These are phyloP conservation scores for Diaporthe sp. DNA, from an alignment of 2,329 filamentous ascomycete species.

Conservation along the genomic window DNA sequence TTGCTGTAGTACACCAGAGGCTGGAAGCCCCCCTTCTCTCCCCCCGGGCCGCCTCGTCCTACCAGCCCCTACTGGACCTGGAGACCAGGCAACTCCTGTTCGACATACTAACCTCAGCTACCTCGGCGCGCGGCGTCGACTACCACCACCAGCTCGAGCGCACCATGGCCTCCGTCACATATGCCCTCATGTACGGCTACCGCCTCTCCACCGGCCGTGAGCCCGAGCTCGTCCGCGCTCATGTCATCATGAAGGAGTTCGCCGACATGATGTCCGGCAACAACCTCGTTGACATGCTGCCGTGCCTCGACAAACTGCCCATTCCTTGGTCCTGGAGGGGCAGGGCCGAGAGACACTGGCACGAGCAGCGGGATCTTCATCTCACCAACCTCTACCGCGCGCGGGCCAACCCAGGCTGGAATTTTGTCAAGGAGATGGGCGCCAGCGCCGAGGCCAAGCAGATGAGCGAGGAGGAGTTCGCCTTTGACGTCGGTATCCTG, in stretches of 20 bases:
- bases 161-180: constrained; percentile 6
- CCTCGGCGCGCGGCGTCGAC: not conserved
- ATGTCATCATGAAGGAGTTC: constrained; percentile 27
- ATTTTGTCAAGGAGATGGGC: constrained; percentile 28
- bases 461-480: constrained; percentile 29
- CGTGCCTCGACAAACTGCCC: constrained; percentile 8
- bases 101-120: not conserved
- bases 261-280: constrained; percentile 24
- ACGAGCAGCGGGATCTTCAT: constrained; percentile 28
- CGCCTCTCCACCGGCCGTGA: constrained; percentile 23
- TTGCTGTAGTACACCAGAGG: constrained; percentile 26
- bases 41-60: constrained; percentile 9
- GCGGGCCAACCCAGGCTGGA: constrained; percentile 13
- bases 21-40: constrained; percentile 25
- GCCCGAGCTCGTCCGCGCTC: constrained; percentile 20
- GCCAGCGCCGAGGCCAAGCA: constrained; percentile 12
- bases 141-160: constrained; percentile 23
- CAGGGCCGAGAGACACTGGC: constrained; percentile 17
- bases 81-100: constrained; percentile 26
- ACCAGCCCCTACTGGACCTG: constrained; percentile 19
- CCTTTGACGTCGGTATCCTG: constrained; percentile 21
- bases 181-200: constrained; percentile 28
- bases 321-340: constrained; percentile 22
- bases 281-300: constrained; percentile 25
- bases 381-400: constrained; percentile 15